Base-by-base conservation (phyloP, 441 rosid species). In the Breynia disticha region DNA sequence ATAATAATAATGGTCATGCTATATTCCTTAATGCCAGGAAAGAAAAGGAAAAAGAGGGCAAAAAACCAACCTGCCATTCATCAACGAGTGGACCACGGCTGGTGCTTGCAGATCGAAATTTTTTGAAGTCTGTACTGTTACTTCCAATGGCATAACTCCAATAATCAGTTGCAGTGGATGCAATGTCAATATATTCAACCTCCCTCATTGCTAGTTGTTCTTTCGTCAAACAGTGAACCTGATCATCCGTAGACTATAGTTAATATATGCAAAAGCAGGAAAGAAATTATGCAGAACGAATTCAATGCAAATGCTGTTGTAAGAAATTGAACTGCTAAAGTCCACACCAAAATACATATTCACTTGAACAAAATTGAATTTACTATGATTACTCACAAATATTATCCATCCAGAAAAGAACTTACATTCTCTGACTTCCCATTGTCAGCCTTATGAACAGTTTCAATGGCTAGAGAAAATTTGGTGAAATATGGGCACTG, bases 401-500 rank as follows among this genome's bases (percentile, higher is more conserved):
- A 28, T 28, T 28, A 2, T 28, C 35, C 44, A 28, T 28, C 35
- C 35, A 28, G 35, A 28, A 1, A 28, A 45, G 41, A 62, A 63
- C 90, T 71, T 65, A 83, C 90, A 70, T 83, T 78, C 61, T 78
- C 84, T 21, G 81, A 75, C 19, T 48, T 68, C 49, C 83, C 84
- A 20, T 70, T 78, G 59, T 83, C 90, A 57, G 78, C 74, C 51
- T 22, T 68, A 57, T 83, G 81, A 49, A 80, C 45, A 3, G 90
- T 83, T 64, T 83, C 84, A 52, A 83, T 60, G 28, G 83, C 76
- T 38, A 83, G 74, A 64, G 70, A 61, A 55, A 83, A 80, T 57
- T 78, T 83, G 63, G 81, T 57, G 57, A 80, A 83, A 60, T 80
- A 80, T 24, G 90, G 84, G 18, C 86, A 80, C 90, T 83, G 78